These are phyloP conservation scores for Nigrospora osmanthi DNA, from an alignment of 2,329 filamentous ascomycete species.

Conservation along the genomic window DNA sequence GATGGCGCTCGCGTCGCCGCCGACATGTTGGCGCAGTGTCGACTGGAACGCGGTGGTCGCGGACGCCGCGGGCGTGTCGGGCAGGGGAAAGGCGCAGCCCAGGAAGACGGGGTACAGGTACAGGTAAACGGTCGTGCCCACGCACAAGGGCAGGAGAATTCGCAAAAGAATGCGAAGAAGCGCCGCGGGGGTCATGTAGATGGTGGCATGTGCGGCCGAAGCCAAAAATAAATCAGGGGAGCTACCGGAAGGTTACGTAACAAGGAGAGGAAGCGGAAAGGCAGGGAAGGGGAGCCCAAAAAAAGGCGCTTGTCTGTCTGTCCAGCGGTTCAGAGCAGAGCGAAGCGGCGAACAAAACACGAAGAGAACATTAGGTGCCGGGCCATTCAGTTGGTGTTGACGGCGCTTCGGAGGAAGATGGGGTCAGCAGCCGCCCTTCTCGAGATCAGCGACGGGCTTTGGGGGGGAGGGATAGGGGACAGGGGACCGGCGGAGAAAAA, in stretches of 20 bases:
- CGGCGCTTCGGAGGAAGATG: no score
- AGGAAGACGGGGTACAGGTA: conserved; percentile 82
- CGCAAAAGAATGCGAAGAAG: conserved; percentile 49
- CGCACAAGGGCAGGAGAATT: conserved; percentile 54
- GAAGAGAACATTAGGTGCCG: no score
- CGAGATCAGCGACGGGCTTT: no score
- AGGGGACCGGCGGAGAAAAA: no score
- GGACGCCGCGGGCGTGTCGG: conserved; percentile 11
- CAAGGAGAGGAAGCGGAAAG: neutral
- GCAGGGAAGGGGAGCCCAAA: neutral
- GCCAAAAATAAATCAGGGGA: conserved; percentile 6
- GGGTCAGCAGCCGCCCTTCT: no score
- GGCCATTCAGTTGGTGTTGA: no score
- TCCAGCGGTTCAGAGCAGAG: no score
- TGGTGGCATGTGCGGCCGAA: conserved; percentile 21
- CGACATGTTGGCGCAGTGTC: conserved; percentile 24
- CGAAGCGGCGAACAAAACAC: no score
- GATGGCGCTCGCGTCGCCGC: conserved; percentile 15
- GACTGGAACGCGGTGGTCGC: conserved; percentile 25
- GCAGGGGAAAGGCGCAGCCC: conserved; percentile 70
- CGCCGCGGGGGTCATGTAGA: conserved; percentile 45
- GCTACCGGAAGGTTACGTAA: neutral
- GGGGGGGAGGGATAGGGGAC: no score
- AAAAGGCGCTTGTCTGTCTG: neutral
- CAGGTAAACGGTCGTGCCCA: conserved; percentile 67